Base-by-base conservation (phyloP, 768 basidiomycete species). In the Paxillus rubicundulus region DNA sequence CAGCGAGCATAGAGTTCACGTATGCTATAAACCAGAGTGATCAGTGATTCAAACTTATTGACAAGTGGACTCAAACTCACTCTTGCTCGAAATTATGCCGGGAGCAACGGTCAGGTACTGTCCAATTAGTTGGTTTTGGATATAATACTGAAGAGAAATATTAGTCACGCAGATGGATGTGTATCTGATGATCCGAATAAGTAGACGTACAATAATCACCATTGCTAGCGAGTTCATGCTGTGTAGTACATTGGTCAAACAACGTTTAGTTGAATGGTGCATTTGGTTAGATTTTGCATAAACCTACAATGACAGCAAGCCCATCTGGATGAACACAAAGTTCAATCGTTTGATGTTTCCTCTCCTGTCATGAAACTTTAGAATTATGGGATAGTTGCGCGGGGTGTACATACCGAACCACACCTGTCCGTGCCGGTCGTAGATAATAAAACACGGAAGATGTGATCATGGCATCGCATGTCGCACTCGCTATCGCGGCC, bases 1-100 rank as follows among this genome's bases (percentile, higher is more conserved):
- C 60, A 4, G 33, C 55, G n/a, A 65, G 47, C 57, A 62, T 65
- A 18, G 60, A 53, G 38, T 62, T 54, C 33, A 60, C 47, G 30
- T 65, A 64, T 39, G 63, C 57, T 65, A 20, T n/a, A 13, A 16
- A 21, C 17, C 18, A 17, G 2, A 17, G 16, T 20, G 21, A 50
- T 42, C 36, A 56, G 45, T 16, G 13, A 27, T 21, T 17, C 33
- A 10, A 7, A 13, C 50, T 37, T 14, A 13, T 27, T 13, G 28
- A 4, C 17, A 16, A 38, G 9, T 16, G 30, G 5, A 33, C 17
- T 17, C 10, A 18, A 32, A 45, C 41, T n/a, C 9, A 58, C 64
- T 50, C 46, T 60, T 55, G 18, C 54, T 59, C 45, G 57, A 17
- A 34, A 62, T 47, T 32, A 46, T 14, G 13, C 49, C 52, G 8